Percentiles rank a stretch among this genome's conserved stretches.
phyloP scores from a whole-genome alignment of 108 stramenopile species.

The Nannochloropsis salina region DNA sequence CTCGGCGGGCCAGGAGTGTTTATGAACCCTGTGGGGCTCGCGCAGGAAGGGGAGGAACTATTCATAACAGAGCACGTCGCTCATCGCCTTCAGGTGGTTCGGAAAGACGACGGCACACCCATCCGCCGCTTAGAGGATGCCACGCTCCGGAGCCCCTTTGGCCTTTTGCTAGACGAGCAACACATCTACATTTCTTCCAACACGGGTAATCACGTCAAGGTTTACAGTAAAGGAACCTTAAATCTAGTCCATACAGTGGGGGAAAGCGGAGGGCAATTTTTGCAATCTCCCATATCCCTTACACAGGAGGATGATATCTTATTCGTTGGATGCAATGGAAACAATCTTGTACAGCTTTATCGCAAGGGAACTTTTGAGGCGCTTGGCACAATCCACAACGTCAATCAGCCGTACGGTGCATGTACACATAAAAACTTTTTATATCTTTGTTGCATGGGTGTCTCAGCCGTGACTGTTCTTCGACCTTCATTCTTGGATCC shows the following conservation, averaged over 20 bases:
- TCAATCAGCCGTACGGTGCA: not conserved
- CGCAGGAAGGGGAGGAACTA: not conserved
- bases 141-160: not conserved
- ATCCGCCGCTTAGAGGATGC: not conserved
- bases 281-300: conserved; percentile 16
- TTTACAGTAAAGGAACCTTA: conserved; percentile 9
- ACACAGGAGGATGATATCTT: conserved; percentile 14
- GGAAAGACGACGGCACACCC: not conserved
- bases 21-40: not conserved
- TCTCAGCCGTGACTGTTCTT: not conserved
- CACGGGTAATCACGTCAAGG: not conserved
- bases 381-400: conserved; percentile 16
- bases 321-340: conserved; percentile 7
- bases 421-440: not conserved
- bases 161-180: not conserved
- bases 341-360: conserved; percentile 10
- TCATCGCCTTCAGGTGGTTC: not conserved
- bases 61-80: not conserved
- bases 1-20: not conserved
- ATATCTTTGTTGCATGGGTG: not conserved
- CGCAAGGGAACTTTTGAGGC: conserved; percentile 8
- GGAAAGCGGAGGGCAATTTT: not conserved
- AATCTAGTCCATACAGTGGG: not conserved
- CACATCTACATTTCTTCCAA: not conserved
- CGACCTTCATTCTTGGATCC: not conserved